Base-by-base conservation (phyloP, 768 basidiomycete genomes). In the Lentinula sp. region DNA sequence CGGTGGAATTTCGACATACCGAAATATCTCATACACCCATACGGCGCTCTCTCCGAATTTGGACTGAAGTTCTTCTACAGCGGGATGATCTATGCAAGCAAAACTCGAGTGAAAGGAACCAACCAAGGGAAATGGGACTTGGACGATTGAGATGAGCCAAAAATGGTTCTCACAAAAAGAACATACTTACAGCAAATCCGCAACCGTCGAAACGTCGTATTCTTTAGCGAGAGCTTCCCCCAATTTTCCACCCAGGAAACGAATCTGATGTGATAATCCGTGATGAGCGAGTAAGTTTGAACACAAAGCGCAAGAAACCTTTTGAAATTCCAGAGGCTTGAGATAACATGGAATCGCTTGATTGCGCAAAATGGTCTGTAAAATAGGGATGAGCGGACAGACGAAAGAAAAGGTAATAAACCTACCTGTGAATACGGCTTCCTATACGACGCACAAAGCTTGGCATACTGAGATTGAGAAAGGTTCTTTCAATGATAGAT, bases 171-270 rank as follows among this genome's bases (percentile, higher is more conserved):
- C 10, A 7, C 34, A 32, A 37, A 11, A 40, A 37, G n/a, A 23
- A 52, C n/a, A 34, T 31, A 76, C 92, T 65, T 68, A 95, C 95
- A 96, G 73, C 57, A 98, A 79, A 67, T 99, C 96, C 0, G 86
- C 90, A 5, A 98, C 94, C 4, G 90, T 94, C 11, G 89, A 88
- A 5, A 84, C 95, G 66, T 91, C 91, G 66, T 92, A 98, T 69
- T 94, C 89, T 62, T 86, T 84, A 1, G 93, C 93, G 31, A 99
- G 77, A 2, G 91, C 88, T 57, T 85, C 81, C 1, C 97, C 97
- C 1, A 98, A 82, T 73, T 98, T 99, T 15, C 97, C 97, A 2
- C 97, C 97, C 0, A 99, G 77, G 66, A 92, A 93, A 10, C 97
- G 84, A 69, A 99, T 98, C 93, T 95, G 65, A 5, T n/a, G 35